phyloP scores from a whole-genome alignment of 2,329 filamentous ascomycete genomes.

The Hypoxylon sp. region DNA sequence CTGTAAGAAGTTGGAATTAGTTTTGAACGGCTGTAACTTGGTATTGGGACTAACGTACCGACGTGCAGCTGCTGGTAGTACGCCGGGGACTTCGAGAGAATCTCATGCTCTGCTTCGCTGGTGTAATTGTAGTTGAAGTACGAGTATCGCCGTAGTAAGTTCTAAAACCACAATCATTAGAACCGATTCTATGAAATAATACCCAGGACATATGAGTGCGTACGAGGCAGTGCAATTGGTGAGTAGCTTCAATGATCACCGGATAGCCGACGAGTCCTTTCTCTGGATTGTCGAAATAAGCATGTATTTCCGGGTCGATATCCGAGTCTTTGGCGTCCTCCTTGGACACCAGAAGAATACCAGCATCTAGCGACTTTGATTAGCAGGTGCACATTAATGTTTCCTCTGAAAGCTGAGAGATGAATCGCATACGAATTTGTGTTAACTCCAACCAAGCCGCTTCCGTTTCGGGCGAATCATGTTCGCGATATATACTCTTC shows the following conservation, averaged over 20 bases:
- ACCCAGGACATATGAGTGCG: background rate
- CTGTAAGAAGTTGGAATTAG: slow-evolving; percentile 1
- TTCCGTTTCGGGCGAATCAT: slow-evolving; percentile 26
- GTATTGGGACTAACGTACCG: slow-evolving; percentile 13
- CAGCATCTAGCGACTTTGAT: slow-evolving; percentile 12
- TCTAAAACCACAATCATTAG: background rate
- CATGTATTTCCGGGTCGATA: slow-evolving; percentile 29
- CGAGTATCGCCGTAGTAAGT: slow-evolving; percentile 32
- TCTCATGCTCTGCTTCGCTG: slow-evolving; percentile 15
- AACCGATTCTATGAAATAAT: background rate
- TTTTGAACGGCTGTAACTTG: background rate
- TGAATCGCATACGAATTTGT: slow-evolving; percentile 28
- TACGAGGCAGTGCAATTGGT: slow-evolving; percentile 36
- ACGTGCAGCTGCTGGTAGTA: slow-evolving; percentile 31
- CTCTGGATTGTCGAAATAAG: slow-evolving; percentile 35
- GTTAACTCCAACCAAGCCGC: slow-evolving; percentile 30
- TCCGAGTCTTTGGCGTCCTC: slow-evolving; percentile 28
- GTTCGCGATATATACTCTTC: slow-evolving; percentile 26
- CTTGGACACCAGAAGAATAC: slow-evolving; percentile 27
- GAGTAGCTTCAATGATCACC: slow-evolving; percentile 34
- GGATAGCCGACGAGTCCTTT: slow-evolving; percentile 35
- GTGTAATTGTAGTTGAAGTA: slow-evolving; percentile 39
- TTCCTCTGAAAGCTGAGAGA: background rate
- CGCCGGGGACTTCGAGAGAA: slow-evolving; percentile 15
- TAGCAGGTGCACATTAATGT: background rate